Evolutionary conservation across 345 rosid genomes (phyloP).

Genomic region (Citrus glauca): DNA sequence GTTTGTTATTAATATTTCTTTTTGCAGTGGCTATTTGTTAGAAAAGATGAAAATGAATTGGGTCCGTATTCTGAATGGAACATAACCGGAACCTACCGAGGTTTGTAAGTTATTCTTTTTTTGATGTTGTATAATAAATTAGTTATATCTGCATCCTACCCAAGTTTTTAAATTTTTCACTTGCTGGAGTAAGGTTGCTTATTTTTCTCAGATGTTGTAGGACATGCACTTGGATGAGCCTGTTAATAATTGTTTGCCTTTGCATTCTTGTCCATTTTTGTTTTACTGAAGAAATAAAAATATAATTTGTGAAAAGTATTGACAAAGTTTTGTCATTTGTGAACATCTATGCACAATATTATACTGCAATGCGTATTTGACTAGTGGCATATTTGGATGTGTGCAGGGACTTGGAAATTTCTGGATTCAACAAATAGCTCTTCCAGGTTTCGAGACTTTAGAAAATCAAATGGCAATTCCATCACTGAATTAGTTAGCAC

Average conservation of each 20-base stretch:
- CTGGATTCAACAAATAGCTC: constrained; percentile 72
- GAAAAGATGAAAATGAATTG: constrained; percentile 55
- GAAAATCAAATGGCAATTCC: constrained; percentile 74
- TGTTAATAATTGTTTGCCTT: neutral
- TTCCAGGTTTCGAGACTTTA: constrained; percentile 76
- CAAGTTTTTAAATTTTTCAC: neutral
- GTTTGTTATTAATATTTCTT: constrained; percentile 20
- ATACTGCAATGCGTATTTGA: constrained; percentile 6
- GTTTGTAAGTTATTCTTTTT: constrained; percentile 34
- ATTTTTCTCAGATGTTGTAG: neutral
- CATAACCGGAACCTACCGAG: constrained; percentile 96
- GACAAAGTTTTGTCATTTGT: neutral
- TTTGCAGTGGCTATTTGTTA: constrained; percentile 75
- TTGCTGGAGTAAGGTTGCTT: neutral
- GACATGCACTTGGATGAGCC: neutral
- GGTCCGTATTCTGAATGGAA: constrained; percentile 87
- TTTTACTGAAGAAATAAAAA: neutral
- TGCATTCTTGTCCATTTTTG: neutral
- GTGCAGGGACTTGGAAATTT: constrained; percentile 86
- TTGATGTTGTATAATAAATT: neutral
- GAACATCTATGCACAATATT: neutral
- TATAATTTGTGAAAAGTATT: neutral
- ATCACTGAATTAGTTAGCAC: constrained; percentile 77
- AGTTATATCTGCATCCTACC: neutral
- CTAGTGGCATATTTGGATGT: constrained; percentile 11